These are phyloP conservation scores for Vigna reflexopilosa DNA, from an alignment of 306 rosid genomes.

Conservation along the genomic window DNA sequence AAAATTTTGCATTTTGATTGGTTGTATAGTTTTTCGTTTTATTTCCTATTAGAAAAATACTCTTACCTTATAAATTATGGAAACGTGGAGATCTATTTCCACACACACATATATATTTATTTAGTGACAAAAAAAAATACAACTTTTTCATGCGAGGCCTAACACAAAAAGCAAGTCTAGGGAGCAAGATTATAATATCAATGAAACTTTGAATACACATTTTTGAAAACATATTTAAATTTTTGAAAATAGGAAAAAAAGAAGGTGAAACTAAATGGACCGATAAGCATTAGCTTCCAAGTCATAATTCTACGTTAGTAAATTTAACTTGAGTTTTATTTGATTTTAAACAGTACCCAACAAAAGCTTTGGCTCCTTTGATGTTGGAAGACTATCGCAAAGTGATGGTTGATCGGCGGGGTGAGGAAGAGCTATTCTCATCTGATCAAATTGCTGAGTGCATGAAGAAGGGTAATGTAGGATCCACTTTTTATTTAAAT, in stretches of 20 bases:
- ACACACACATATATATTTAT: not conserved
- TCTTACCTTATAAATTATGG: not conserved
- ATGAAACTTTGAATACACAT: not conserved
- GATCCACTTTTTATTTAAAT: no score
- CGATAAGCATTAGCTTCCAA: conserved; percentile 4
- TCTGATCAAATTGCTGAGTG: conserved; percentile 73
- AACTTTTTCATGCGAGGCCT: not conserved
- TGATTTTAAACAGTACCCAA: conserved; percentile 75
- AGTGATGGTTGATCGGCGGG: conserved; percentile 93
- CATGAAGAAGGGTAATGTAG: conserved; percentile 79
- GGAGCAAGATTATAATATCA: not conserved
- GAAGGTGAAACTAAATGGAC: not conserved
- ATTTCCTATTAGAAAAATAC: not conserved
- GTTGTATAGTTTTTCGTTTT: not conserved
- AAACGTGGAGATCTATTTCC: not conserved
- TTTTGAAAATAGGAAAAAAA: not conserved
- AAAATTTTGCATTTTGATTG: no score
- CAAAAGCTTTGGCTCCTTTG: conserved; percentile 89
- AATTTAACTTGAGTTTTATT: conserved; percentile 32
- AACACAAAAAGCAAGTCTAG: not conserved
- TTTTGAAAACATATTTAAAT: not conserved
- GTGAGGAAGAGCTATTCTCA: conserved; percentile 85
- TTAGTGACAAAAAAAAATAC: not conserved
- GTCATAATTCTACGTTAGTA: conserved; percentile 4
- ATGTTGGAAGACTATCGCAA: conserved; percentile 90